Base-by-base conservation (phyloP, 2,329 filamentous ascomycete genomes). In the Calonectria naviculata region DNA sequence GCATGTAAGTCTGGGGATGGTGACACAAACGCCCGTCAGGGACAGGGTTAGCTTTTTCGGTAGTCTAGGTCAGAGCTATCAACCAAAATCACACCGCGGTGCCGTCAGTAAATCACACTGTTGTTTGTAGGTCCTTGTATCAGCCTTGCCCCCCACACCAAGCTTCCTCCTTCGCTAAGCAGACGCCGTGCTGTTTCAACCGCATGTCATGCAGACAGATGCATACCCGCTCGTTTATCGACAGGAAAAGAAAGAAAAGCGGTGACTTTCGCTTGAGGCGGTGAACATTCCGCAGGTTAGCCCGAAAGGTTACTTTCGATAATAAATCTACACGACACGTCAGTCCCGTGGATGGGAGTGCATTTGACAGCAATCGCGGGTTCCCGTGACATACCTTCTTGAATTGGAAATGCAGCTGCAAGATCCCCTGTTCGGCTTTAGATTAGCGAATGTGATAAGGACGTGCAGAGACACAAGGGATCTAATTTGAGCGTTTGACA, bases 401-500 rank as follows among this genome's bases (percentile, higher is more conserved):
- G 88, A 98, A 98, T 83, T 98, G 95, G 83, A 99, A 99, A 82
- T 98, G 96, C 70, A 99, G 89, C 85, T 98, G 95, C 69, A 99
- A 86, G 78, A 98, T 98, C 65, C 96, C 96, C 94, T 97, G 80
- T 75, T 71, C 70, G 76, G 58, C 61, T 61, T 74, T 71, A 70
- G 68, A 77, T 78, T 72, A 78, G 73, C 65, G 31, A 17, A 58
- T 58, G 44, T 31, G 47, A 68, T 73, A 58, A 73, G 49, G 44
- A 49, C 21, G 46, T 74, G 31, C 64, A 68, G 66, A 29, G 12
- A 44, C 36, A 49, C 38, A 34, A 70, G 69, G 65, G 24, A 44
- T 26, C 70, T 63, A 61, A 38, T 34, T 31, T 71, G 44, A 60
- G 71, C 64, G 42, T 65, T 68, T 69, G 31, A 49, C 67, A 67